These are phyloP conservation scores for Bisporella sp. DNA, from an alignment of 2,329 filamentous ascomycete species.

Conservation along the genomic window DNA sequence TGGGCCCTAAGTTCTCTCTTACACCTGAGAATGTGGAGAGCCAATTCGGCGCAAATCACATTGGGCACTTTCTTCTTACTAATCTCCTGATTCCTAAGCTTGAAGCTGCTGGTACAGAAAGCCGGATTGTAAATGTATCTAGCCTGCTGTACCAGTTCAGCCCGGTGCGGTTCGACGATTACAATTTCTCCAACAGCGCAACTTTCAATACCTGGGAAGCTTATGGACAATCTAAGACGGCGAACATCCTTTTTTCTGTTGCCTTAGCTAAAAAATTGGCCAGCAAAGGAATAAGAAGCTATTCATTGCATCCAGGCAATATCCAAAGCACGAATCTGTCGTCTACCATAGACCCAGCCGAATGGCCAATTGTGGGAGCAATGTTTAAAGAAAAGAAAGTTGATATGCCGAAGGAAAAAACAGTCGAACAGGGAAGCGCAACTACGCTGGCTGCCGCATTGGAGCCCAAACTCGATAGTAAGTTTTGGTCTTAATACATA, in stretches of 20 bases:
- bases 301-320: not conserved
- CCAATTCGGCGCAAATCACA: constrained; percentile 23
- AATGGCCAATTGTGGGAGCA: not conserved
- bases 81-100: constrained; percentile 22
- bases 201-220: constrained; percentile 27
- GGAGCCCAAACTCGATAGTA: not conserved
- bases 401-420: not conserved
- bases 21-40: constrained; percentile 32
- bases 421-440: not conserved
- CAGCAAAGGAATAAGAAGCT: constrained; percentile 9
- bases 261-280: too few relatives aligned
- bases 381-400: too few relatives aligned
- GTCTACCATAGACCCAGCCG: not conserved
- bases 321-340: not conserved
- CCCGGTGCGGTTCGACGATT: constrained; percentile 30
- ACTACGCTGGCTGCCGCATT: not conserved
- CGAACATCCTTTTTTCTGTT: too few relatives aligned
- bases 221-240: too few relatives aligned
- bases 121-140: constrained; percentile 31
- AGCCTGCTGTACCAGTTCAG: constrained; percentile 32
- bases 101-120: constrained; percentile 6
- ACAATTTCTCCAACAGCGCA: constrained; percentile 27
- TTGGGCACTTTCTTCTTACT: constrained; percentile 26
- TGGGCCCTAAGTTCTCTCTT: constrained; percentile 26
- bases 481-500: not conserved